These are phyloP conservation scores for Bruguiera hainesii DNA, from an alignment of 441 rosid genomes.

Conservation along the genomic window DNA sequence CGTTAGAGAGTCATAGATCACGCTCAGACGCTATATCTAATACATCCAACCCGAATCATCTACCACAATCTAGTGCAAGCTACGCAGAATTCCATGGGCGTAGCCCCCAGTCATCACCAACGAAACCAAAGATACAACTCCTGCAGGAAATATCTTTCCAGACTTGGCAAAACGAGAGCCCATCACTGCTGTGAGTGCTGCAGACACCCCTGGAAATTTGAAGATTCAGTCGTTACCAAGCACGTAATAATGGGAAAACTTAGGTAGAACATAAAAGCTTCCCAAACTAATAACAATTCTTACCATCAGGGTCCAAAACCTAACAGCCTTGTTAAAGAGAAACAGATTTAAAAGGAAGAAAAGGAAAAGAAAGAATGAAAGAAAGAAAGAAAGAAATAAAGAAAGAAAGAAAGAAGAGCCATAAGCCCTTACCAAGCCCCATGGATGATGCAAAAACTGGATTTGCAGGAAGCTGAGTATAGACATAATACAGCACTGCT, in stretches of 20 bases:
- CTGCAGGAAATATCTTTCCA: conserved; percentile 76
- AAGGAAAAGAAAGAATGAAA: not conserved
- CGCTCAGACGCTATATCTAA: not conserved
- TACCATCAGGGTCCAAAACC: too few species aligned
- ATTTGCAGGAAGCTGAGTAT: conserved; percentile 57
- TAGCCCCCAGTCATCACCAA: conserved; percentile 83
- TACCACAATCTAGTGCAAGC: conserved; percentile 37
- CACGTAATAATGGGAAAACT: not conserved
- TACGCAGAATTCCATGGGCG: conserved; percentile 70
- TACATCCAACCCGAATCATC: not conserved
- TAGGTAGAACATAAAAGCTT: too few species aligned
- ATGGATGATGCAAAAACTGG: conserved; percentile 72
- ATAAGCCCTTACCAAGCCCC: conserved; percentile 63
- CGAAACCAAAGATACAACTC: conserved; percentile 75
- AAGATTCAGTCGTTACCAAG: not conserved
- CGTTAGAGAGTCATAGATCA: not conserved
- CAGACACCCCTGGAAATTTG: conserved; percentile 54
- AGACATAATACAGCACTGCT: conserved; percentile 58
- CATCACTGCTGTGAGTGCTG: conserved; percentile 75
- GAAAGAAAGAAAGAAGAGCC: not conserved
- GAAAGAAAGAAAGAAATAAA: not conserved
- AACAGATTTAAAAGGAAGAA: too few species aligned
- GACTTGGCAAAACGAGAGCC: conserved; percentile 76
- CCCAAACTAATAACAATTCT: too few species aligned
- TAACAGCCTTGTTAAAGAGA: too few species aligned